Evolutionary conservation across 2,329 filamentous ascomycete species (phyloP), one percentile per base, ranked within the genome.

Genomic region (Lachnellula cervina): DNA sequence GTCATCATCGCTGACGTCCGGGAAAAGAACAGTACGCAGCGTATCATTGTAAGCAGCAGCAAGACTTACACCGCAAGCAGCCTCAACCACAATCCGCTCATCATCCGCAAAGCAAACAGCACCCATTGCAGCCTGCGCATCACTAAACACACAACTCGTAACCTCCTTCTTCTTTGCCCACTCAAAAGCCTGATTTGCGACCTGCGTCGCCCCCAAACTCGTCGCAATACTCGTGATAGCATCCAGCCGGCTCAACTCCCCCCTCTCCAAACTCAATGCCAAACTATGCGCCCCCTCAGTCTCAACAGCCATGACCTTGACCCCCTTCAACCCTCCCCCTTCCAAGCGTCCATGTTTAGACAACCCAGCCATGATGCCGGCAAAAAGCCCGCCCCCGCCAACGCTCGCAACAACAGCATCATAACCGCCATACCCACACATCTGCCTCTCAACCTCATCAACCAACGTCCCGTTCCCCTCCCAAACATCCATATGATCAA

Each of bases 51-150:
- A 91, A 57, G 77, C 83, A 4, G 82, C 70, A 1, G 87, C 89
- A 14, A 96, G 73, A 52, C 87, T 89, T 5, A 93, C 90, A 1
- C 92, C 91, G 69, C 93, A 96, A 0, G 91, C 85, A 40, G 87
- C 77, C 75, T 97, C 93, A 2, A 96, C 89, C 57, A 96, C 76
- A 55, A 93, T 74, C 34, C 87, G 76, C 64, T 92, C 89, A 58
- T 96, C 90, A 64, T 97, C 89, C 6, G 89, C 87, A 58, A 97
- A 85, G 17, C 82, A 78, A 66, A 87, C 84, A 54, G 87, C 88
- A 3, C 85, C 90, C 72, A 86, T 81, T 23, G 89, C 90, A 0
- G 93, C 92, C 66, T 94, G 89, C 5, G 83, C 84, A 64, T 95
- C 90, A 2, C 77, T 78, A 6, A 94, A 76, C 0, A 71, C 74